Evolutionary conservation across 2,329 filamentous ascomycete species (phyloP).

Genomic region (Stagonosporopsis vannaccii): DNA sequence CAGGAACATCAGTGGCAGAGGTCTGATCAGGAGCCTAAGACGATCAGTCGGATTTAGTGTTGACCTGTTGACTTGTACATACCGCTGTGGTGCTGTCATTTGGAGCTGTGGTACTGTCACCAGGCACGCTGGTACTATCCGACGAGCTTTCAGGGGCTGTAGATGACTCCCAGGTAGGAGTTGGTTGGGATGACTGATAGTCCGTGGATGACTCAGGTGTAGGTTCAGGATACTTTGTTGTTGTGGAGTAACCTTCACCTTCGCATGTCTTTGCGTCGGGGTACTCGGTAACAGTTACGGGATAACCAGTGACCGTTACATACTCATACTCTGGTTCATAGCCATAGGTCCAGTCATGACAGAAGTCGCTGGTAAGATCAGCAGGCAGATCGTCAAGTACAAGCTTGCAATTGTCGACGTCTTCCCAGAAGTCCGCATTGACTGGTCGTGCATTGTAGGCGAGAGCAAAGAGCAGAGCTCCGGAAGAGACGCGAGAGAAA

Average conservation of each 20-base stretch:
- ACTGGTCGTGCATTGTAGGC: conserved; percentile 16
- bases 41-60: not conserved
- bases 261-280: conserved; percentile 13
- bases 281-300: conserved; percentile 14
- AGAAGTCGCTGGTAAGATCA: conserved; percentile 10
- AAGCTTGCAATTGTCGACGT: conserved; percentile 19
- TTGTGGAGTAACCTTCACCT: conserved; percentile 9
- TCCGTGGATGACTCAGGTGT: not conserved
- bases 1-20: not conserved
- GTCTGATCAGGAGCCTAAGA: conserved; percentile 7
- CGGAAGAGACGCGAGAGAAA: conserved; percentile 16
- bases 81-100: not conserved
- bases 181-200: not conserved
- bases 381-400: conserved; percentile 14
- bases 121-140: not conserved
- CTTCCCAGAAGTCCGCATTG: conserved; percentile 17
- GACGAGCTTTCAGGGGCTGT: not conserved
- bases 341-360: conserved; percentile 9
- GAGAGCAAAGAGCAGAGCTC: conserved; percentile 17
- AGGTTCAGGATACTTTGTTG: conserved; percentile 11
- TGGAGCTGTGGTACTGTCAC: not conserved
- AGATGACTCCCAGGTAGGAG: not conserved
- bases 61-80: not conserved
- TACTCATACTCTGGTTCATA: conserved; percentile 5
- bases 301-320: conserved; percentile 8